Percentiles rank a stretch among this genome's conserved stretches.
phyloP scores from a whole-genome alignment of 495 filamentous ascomycete species.

The Friedmanniomyces endolithicus region DNA sequence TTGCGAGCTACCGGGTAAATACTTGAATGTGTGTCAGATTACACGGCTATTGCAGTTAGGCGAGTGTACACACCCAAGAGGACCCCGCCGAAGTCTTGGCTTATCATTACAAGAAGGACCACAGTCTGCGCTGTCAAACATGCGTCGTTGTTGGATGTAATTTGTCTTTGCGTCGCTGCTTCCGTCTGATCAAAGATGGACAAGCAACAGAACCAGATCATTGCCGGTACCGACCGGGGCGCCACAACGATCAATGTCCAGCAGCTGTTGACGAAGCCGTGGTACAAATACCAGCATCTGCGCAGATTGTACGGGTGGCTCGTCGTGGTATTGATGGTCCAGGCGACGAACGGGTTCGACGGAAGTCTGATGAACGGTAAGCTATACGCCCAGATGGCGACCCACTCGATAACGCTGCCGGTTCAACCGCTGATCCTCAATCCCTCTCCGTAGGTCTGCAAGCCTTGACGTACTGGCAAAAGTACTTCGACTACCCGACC shows the following conservation, averaged over 20 bases:
- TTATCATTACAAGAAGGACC: too few species aligned
- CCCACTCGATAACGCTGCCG: neutral
- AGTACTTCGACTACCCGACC: constrained; percentile 6
- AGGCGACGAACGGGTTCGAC: constrained; percentile 9
- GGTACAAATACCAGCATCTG: constrained; percentile 11
- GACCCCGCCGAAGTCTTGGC: neutral
- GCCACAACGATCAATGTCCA: constrained; percentile 8
- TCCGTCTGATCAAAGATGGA: neutral
- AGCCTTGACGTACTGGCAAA: constrained; percentile 8
- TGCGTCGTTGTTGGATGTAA: too few species aligned
- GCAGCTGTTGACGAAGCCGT: constrained; percentile 3
- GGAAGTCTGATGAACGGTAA: constrained; percentile 3
- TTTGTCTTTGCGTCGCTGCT: neutral
- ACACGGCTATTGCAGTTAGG: too few species aligned
- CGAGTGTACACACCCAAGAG: too few species aligned
- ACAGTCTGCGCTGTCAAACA: too few species aligned
- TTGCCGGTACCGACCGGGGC: constrained; percentile 2
- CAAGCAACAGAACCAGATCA: constrained; percentile 8
- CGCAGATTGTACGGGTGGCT: constrained; percentile 9
- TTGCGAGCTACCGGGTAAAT: neutral
- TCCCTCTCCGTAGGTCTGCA: neutral
- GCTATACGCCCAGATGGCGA: neutral
- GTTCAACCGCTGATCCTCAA: too few species aligned
- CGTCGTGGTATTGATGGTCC: constrained; percentile 2
- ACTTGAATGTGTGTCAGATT: neutral